Evolutionary conservation across 805 yeast species (phyloP).

Genomic region (Blastobotrys robertii): DNA sequence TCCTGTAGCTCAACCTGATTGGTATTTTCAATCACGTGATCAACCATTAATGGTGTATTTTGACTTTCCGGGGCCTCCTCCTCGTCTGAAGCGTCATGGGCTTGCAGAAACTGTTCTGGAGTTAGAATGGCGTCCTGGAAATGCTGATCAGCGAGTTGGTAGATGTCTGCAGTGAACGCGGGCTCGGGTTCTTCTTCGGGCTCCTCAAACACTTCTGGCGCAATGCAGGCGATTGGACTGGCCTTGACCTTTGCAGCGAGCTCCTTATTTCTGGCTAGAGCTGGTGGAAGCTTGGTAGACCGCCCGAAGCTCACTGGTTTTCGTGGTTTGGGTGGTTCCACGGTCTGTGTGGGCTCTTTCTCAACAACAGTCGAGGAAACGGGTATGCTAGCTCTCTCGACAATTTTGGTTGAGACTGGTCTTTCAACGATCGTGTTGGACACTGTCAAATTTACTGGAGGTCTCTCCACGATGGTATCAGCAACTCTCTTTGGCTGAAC

Average conservation of each 20-base stretch:
- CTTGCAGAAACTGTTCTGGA: constrained; percentile 16
- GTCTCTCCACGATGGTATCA: not conserved
- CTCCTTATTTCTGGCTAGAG: too few species aligned
- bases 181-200: constrained; percentile 5
- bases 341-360: not conserved
- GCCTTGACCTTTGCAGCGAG: not conserved
- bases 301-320: not conserved
- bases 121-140: constrained; percentile 13
- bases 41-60: constrained; percentile 33
- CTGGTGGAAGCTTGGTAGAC: too few species aligned
- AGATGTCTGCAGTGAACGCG: constrained; percentile 6
- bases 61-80: constrained; percentile 27
- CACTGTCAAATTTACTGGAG: not conserved
- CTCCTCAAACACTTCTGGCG: constrained; percentile 31
- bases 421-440: constrained; percentile 29
- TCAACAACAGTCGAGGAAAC: not conserved
- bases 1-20: constrained; percentile 9
- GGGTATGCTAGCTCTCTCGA: not conserved
- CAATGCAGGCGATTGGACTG: constrained; percentile 17
- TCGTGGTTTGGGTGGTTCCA: not conserved
- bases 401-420: constrained; percentile 16
- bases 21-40: constrained; percentile 34
- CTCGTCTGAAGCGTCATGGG: constrained; percentile 11
- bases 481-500: not conserved
- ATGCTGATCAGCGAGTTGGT: constrained; percentile 13